Percentiles rank a stretch among this genome's conserved stretches.
These are phyloP conservation scores for Geotrichum australiense DNA, from an alignment of 1,139 yeast genomes.

Conservation along the genomic window DNA sequence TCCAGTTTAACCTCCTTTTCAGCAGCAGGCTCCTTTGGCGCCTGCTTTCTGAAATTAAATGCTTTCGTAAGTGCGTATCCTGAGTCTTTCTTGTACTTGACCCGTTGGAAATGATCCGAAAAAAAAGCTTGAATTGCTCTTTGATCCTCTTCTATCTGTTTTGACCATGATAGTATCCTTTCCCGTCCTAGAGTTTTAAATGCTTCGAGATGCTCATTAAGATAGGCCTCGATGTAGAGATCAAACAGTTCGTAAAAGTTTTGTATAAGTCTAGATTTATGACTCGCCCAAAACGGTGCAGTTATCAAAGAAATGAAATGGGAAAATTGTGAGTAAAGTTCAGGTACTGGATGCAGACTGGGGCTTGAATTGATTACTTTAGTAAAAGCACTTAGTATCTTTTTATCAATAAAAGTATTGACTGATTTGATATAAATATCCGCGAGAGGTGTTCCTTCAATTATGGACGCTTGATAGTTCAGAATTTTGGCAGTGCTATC, in stretches of 20 bases:
- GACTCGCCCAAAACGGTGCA: slow-evolving; percentile 3
- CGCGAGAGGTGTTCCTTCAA: not conserved
- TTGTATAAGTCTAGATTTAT: not conserved
- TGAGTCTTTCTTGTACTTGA: slow-evolving; percentile 42
- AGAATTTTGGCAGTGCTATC: too few relatives aligned
- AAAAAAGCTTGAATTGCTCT: slow-evolving; percentile 24
- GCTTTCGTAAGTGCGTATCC: slow-evolving; percentile 48
- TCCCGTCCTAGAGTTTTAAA: not conserved
- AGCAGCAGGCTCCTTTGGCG: not conserved
- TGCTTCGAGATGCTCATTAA: not conserved
- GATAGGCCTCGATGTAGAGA: slow-evolving; percentile 8
- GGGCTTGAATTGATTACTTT: not conserved
- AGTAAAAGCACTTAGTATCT: not conserved
- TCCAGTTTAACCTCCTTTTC: slow-evolving; percentile 6
- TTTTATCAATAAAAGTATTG: not conserved
- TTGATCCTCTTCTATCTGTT: slow-evolving; percentile 6
- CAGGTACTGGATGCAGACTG: not conserved
- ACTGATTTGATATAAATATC: not conserved
- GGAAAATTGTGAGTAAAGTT: not conserved
- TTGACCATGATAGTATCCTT: not conserved
- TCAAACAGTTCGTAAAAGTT: slow-evolving; percentile 7
- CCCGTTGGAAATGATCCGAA: slow-evolving; percentile 38
- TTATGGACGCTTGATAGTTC: not conserved
- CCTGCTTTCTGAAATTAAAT: slow-evolving; percentile 20
- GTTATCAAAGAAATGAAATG: not conserved